phyloP scores from a whole-genome alignment of 139 green algal genomes.

The Haematococcus lacustris region DNA sequence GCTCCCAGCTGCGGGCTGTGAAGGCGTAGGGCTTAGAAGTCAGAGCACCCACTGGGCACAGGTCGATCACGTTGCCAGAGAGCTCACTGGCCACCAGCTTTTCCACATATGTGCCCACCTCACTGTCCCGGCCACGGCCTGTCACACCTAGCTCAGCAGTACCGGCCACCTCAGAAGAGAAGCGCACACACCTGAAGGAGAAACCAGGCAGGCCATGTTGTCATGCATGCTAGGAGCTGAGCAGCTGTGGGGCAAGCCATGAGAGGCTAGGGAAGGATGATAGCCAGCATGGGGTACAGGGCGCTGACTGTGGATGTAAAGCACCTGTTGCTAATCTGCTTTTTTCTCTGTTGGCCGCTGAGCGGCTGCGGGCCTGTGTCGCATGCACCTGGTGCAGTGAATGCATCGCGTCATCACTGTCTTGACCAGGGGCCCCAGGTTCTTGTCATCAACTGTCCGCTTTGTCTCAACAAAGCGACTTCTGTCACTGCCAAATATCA shows the following conservation, averaged over 20 bases:
- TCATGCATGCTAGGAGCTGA: background rate
- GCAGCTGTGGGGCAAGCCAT: too few relatives aligned
- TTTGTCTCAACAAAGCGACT: slow-evolving; percentile 88
- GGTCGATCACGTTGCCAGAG: slow-evolving; percentile 95
- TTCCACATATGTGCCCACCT: slow-evolving; percentile 96
- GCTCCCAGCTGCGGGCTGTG: slow-evolving; percentile 94
- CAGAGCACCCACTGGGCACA: slow-evolving; percentile 96
- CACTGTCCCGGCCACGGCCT: slow-evolving; percentile 75
- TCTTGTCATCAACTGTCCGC: slow-evolving; percentile 91
- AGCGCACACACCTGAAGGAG: slow-evolving; percentile 85
- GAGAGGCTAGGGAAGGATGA: too few relatives aligned
- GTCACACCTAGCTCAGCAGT: slow-evolving; percentile 92
- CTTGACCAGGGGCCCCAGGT: slow-evolving; percentile 93
- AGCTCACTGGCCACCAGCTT: slow-evolving; percentile 87
- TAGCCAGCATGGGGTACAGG: too few relatives aligned
- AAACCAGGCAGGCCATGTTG: background rate
- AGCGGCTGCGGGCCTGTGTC: too few relatives aligned
- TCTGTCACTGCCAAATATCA: slow-evolving; percentile 89
- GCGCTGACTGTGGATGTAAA: too few relatives aligned
- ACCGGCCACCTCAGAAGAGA: slow-evolving; percentile 89
- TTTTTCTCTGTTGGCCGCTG: too few relatives aligned
- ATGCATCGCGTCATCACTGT: slow-evolving; percentile 95
- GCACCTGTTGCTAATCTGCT: too few relatives aligned
- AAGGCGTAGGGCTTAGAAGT: slow-evolving; percentile 96
- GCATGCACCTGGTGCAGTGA: slow-evolving; percentile 60